These are phyloP conservation scores for Balansia obtecta DNA, from an alignment of 2,329 filamentous ascomycete species.

Conservation along the genomic window DNA sequence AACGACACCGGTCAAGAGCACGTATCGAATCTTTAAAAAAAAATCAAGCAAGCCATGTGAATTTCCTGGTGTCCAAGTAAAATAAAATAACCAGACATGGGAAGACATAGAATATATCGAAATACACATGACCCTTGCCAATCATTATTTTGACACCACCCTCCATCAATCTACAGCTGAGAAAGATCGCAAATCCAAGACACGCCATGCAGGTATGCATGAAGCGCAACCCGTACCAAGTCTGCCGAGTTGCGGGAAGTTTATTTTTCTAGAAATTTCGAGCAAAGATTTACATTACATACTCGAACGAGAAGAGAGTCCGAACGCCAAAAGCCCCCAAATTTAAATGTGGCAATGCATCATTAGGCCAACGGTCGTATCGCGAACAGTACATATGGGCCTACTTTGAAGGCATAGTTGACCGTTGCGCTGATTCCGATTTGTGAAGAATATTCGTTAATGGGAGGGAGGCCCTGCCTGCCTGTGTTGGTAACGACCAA, in stretches of 20 bases:
- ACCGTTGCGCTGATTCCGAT: no score
- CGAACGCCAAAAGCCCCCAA: neutral
- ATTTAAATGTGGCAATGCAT: neutral
- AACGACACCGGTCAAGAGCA: neutral
- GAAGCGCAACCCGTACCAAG: neutral
- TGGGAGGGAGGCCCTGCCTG: neutral
- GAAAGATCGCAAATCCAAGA: neutral
- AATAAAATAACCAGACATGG: neutral
- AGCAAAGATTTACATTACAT: no score
- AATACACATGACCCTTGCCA: neutral
- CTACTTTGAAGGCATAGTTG: no score
- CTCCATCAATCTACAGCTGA: neutral
- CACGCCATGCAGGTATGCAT: neutral
- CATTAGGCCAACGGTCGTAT: no score
- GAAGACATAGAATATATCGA: neutral
- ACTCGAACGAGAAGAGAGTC: no score
- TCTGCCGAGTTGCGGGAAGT: no score
- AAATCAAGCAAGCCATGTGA: neutral
- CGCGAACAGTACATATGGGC: no score
- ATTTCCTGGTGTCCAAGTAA: no score
- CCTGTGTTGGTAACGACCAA: slow-evolving; percentile 13
- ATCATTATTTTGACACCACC: neutral
- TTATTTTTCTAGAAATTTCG: no score
- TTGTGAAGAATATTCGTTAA: neutral
- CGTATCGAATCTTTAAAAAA: neutral